Evolutionary conservation across 2,329 filamentous ascomycete genomes (phyloP), one percentile per base, ranked within the genome.

Genomic region (Phaeosphaeriaceae sp.): DNA sequence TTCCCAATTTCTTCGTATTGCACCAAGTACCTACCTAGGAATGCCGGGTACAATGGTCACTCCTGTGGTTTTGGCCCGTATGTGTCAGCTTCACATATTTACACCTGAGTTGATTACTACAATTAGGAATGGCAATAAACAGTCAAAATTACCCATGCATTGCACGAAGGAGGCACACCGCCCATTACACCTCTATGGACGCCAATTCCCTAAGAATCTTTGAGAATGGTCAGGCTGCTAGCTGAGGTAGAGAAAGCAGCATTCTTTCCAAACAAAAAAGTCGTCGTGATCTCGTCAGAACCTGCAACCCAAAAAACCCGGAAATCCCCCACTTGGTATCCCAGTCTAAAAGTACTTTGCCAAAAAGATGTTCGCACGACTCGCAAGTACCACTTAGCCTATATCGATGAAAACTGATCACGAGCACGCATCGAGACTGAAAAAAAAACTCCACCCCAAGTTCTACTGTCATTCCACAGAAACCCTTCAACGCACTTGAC

Each of bases 111-210:
- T 1, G n/a, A 9, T 11, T 11, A 35, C 33, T 8, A 38, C n/a
- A 23, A 18, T 38, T 4, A 38, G 18, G 23, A 26, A 11, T 26
- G 23, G 36, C 36, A 13, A 13, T 7, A 34, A 13, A 34, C n/a
- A 11, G 32, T 13, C n/a, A 8, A 34, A 16, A 26, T n/a, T 39
- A 26, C 21, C 20, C 11, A 39, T 39, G 36, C 21, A 39, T 39
- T 39, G 36, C 36, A 39, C 21, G 16, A 32, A 41, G 15, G 15
- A 41, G 39, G 15, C 30, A n/a, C 17, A 17, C 42, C 37, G 42
- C 21, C 39, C 17, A 46, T 33, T 46, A 56, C 59, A 66, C 57
- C 64, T 70, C 67, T 70, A 67, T 60, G 21, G 62, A 67, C 64
- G 55, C 64, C 61, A 43, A 9, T 38, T 28, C 53, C 62, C 63